Conservation (phyloP, 352 stramenopile species). For the Globisporangium yorkense region DNA sequence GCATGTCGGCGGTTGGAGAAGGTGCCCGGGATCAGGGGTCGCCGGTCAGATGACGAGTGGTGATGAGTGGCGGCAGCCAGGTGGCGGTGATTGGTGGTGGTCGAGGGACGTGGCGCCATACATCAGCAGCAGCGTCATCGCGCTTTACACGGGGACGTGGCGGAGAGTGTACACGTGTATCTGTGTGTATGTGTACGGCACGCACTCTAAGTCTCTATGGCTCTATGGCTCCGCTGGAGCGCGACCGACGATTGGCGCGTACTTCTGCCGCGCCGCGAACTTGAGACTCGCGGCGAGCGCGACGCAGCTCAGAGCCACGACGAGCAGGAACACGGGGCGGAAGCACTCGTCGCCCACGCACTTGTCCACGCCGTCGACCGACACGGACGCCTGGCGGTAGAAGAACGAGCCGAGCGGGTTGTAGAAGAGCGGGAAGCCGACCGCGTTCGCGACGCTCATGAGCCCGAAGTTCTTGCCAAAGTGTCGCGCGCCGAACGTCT, state of each 20-base stretch:
- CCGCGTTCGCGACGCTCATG: constrained; percentile 64
- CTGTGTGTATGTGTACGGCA: no score
- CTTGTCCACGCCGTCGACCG: constrained; percentile 32
- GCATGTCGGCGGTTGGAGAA: background rate
- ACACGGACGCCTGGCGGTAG: constrained; percentile 33
- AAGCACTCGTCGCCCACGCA: constrained; percentile 61
- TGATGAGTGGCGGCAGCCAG: no score
- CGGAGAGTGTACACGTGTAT: background rate
- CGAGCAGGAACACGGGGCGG: constrained; percentile 52
- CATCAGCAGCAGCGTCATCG: no score
- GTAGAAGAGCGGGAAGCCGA: constrained; percentile 72
- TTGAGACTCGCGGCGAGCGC: constrained; percentile 45
- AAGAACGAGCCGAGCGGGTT: constrained; percentile 59
- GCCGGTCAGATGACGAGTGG: no score
- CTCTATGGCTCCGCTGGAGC: background rate
- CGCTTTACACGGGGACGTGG: background rate
- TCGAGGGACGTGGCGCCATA: no score
- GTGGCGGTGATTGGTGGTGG: no score
- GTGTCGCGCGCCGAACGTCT: constrained; percentile 61
- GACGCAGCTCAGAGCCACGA: constrained; percentile 41
- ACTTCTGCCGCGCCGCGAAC: constrained; percentile 35
- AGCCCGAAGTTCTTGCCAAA: constrained; percentile 80
- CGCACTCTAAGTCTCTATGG: no score
- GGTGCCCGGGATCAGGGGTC: no score
- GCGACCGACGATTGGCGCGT: constrained; percentile 7